phyloP scores from a whole-genome alignment of 2,329 filamentous ascomycete species.

The Fusarium sp. region DNA sequence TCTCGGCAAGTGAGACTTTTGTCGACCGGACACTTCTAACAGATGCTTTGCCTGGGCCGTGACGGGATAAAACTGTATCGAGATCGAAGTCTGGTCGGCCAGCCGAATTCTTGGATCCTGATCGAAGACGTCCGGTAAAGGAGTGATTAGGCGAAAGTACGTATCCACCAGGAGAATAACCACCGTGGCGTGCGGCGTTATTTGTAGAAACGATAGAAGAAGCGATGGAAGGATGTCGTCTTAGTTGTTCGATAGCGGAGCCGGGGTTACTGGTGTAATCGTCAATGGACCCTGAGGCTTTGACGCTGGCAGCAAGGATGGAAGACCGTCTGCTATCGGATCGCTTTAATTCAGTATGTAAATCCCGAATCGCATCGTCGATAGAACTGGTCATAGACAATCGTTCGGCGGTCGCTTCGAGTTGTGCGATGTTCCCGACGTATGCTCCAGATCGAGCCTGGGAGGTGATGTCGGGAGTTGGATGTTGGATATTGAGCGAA shows the following conservation, averaged over 20 bases:
- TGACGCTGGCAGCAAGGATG: slow-evolving; percentile 60
- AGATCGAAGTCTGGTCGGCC: slow-evolving; percentile 54
- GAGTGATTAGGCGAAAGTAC: slow-evolving; percentile 74
- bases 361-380: slow-evolving; percentile 78
- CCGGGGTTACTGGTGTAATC: slow-evolving; percentile 41
- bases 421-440: slow-evolving; percentile 73
- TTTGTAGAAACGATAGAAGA: slow-evolving; percentile 77
- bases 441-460: slow-evolving; percentile 67
- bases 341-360: slow-evolving; percentile 76
- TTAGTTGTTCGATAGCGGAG: slow-evolving; percentile 43
- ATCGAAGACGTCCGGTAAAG: slow-evolving; percentile 64
- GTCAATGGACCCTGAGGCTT: slow-evolving; percentile 48
- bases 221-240: slow-evolving; percentile 59
- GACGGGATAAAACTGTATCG: slow-evolving; percentile 55
- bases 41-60: slow-evolving; percentile 66
- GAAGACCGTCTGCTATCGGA: slow-evolving; percentile 74
- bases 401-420: slow-evolving; percentile 80
- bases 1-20: slow-evolving; percentile 64
- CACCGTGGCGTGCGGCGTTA: slow-evolving; percentile 71
- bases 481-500: slow-evolving; percentile 62
- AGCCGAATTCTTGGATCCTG: slow-evolving; percentile 62
- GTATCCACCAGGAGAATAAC: slow-evolving; percentile 75
- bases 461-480: slow-evolving; percentile 67
- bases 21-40: slow-evolving; percentile 60
- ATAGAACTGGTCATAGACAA: slow-evolving; percentile 80